Evolutionary conservation across 2,329 filamentous ascomycete species (phyloP).

Genomic region (Acarospora socialis): DNA sequence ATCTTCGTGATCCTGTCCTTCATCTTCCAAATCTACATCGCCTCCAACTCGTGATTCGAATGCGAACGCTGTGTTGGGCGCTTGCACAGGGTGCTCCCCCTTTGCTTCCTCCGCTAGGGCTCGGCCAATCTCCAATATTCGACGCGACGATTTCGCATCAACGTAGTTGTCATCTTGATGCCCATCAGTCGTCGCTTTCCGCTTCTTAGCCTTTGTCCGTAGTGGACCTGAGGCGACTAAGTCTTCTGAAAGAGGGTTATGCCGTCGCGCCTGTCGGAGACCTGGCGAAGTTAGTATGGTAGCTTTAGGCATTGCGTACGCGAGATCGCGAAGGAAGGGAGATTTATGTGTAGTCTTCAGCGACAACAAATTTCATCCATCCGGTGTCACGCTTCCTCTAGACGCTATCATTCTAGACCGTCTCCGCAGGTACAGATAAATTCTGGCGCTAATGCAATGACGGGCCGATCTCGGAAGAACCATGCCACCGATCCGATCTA

Average conservation of each 20-base stretch:
- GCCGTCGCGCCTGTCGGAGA: constrained; percentile 49
- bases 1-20: constrained; percentile 39
- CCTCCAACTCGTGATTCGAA: constrained; percentile 63
- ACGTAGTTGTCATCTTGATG: constrained; percentile 57
- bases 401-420: too few relatives aligned
- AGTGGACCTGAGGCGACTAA: constrained; percentile 56
- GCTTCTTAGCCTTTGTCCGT: constrained; percentile 61
- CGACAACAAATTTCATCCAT: too few relatives aligned
- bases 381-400: too few relatives aligned
- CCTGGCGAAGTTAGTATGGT: constrained; percentile 41
- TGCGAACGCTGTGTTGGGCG: constrained; percentile 53
- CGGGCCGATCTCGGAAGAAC: too few relatives aligned
- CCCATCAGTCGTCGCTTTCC: constrained; percentile 49
- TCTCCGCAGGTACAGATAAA: too few relatives aligned
- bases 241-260: constrained; percentile 87
- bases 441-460: too few relatives aligned
- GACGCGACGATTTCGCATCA: constrained; percentile 74
- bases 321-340: neutral
- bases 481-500: too few relatives aligned
- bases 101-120: constrained; percentile 75
- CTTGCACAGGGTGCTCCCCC: constrained; percentile 30
- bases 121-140: constrained; percentile 79
- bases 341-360: neutral
- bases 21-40: constrained; percentile 34
- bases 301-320: constrained; percentile 60